Evolutionary conservation across 805 yeast genomes (phyloP), one percentile per base, ranked within the genome.

Genomic region (Candida sonorensis): DNA sequence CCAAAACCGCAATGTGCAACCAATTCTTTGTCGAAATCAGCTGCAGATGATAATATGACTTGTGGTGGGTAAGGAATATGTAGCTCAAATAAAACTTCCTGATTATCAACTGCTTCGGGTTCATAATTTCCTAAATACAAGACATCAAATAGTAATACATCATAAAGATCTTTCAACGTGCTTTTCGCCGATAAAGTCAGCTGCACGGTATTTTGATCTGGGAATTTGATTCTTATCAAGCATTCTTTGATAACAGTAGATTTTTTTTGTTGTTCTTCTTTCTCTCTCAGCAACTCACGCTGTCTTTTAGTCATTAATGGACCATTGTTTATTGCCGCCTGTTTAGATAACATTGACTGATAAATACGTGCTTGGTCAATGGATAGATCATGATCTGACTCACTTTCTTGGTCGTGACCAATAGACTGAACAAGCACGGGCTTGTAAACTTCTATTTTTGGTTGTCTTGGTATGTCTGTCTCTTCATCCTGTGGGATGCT

Each of bases 171-270:
- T 29, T 26, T 42, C 23, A 35, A 32, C 2, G 70, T 64, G 30
- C 74, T 74, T 1, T 45, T 43, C 6, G 74, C 64, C 9, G 48
- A 46, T 41, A 79, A 69, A n/a, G 57, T 62, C 12, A 72, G 59
- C 41, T 78, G 77, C 2, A 78, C 47, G 15, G 59, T 59, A 3
- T 66, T 61, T 34, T 66, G 64, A 50, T 79, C 82, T 1, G 84
- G 83, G 37, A 80, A 70, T 33, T 69, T 62, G 9, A 79, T 45
- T 35, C 85, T 60, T 2, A 78, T 49, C 7, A 59, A 48, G 31
- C 74, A 66, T 29, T 52, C 50, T 10, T 48, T 55, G 24, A 39
- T 37, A 32, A 48, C 57, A 1, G 27, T 29, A 36, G 35, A 22
- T n/a, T 42, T 46, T 36, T 37, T 53, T 40, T 44, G 51, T 4